Evolutionary conservation across 2,329 filamentous ascomycete species (phyloP).

Genomic region (Ascochyta pisi): DNA sequence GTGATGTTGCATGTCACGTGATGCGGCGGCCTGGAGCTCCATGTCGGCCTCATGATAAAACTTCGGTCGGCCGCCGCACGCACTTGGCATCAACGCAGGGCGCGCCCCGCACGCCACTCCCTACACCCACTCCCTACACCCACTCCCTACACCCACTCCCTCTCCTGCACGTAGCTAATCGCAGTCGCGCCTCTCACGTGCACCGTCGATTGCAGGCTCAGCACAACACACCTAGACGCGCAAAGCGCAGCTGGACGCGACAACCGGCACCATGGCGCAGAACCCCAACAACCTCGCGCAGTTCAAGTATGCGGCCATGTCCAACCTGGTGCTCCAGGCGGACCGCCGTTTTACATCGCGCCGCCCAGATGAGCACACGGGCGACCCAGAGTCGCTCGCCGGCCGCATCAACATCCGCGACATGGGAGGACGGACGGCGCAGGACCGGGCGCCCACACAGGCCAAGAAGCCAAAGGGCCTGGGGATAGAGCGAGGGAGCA

Average conservation of each 20-base stretch:
- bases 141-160: no score
- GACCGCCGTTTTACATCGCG: constrained; percentile 94
- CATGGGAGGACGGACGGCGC: constrained; percentile 86
- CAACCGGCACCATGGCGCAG: constrained; percentile 34
- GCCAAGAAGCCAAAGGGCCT: constrained; percentile 72
- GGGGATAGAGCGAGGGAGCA: constrained; percentile 76
- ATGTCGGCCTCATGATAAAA: constrained; percentile 13
- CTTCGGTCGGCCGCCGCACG: constrained; percentile 22
- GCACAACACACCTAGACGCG: constrained; percentile 15
- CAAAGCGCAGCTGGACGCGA: constrained; percentile 29
- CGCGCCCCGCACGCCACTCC: constrained; percentile 30
- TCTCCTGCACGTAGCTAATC: constrained; percentile 17
- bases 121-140: constrained; percentile 11
- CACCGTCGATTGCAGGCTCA: not conserved
- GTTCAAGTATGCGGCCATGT: constrained; percentile 99
- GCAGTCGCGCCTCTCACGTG: constrained; percentile 8
- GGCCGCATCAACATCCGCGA: constrained; percentile 91
- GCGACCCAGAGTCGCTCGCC: constrained; percentile 95
- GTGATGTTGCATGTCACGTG: constrained; percentile 3
- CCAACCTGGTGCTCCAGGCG: constrained; percentile 99
- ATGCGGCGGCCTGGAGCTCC: constrained; percentile 6
- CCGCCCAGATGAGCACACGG: constrained; percentile 91
- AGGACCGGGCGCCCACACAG: constrained; percentile 79
- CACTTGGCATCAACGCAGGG: constrained; percentile 30
- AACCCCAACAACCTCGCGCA: constrained; percentile 76